phyloP scores from a whole-genome alignment of 176 grass and related monocot genomes.

The Aegilops umbellulata region DNA sequence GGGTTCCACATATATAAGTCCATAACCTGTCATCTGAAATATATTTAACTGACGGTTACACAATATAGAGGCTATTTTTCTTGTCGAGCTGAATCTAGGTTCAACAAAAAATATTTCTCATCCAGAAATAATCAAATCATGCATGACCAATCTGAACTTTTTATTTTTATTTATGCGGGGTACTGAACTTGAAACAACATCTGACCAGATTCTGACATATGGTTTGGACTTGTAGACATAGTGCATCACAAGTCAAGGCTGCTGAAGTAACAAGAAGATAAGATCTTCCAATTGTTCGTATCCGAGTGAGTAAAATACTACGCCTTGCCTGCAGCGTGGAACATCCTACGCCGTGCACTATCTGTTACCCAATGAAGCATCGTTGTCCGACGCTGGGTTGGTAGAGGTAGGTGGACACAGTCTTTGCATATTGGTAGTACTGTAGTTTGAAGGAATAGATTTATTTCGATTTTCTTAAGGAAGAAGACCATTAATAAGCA shows the following conservation, averaged over 20 bases:
- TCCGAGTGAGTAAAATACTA: background rate
- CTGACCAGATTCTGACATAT: background rate
- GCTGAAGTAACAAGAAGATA: background rate
- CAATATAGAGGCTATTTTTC: too few species aligned
- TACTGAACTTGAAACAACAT: background rate
- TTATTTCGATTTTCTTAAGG: background rate
- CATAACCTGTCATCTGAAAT: too few species aligned
- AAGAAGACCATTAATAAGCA: too few species aligned
- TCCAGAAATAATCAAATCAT: background rate
- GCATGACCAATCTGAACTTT: slow-evolving; percentile 3
- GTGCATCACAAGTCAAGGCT: background rate
- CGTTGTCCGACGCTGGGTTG: background rate
- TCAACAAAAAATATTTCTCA: too few species aligned
- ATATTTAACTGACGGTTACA: too few species aligned
- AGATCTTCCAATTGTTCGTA: background rate
- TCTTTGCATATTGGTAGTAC: background rate
- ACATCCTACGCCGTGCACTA: background rate
- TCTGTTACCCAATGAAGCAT: background rate
- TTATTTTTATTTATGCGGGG: too few species aligned
- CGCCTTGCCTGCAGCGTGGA: background rate
- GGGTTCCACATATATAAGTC: too few species aligned
- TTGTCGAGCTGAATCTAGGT: too few species aligned
- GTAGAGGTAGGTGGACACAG: background rate
- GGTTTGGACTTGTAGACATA: too few species aligned
- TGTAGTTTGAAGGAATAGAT: too few species aligned